phyloP scores from a whole-genome alignment of 164 flowering plant genomes.

The Saururus chinensis region DNA sequence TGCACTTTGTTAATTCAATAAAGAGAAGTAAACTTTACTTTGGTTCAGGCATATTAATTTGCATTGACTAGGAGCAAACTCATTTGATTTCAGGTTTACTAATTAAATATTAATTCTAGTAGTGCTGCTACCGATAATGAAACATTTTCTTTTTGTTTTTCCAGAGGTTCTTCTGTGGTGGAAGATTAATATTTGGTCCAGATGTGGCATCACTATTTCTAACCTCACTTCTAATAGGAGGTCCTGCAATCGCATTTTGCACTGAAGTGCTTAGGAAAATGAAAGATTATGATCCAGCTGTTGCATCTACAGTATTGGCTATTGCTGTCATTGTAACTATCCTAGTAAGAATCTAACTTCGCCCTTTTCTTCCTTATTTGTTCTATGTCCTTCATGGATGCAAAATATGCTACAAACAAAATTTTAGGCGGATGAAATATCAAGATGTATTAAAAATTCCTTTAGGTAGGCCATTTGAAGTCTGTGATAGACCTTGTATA shows the following conservation, averaged over 20 bases:
- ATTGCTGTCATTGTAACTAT: conserved; percentile 40
- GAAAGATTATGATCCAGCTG: background rate
- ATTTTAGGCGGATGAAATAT: too few species aligned
- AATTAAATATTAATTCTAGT: background rate
- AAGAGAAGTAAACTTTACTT: too few species aligned
- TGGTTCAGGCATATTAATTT: too few species aligned
- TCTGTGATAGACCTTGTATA: too few species aligned
- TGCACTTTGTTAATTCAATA: too few species aligned
- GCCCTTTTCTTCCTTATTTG: too few species aligned
- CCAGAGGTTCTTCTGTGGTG: conserved; percentile 83
- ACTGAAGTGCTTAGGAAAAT: conserved; percentile 28
- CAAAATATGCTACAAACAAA: background rate
- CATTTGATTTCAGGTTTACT: background rate
- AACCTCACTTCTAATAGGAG: conserved; percentile 52
- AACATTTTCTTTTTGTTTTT: conserved; percentile 4
- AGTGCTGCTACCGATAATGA: background rate
- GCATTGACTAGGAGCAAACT: background rate
- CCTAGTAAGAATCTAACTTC: conserved; percentile 34
- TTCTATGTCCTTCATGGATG: background rate
- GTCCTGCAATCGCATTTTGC: conserved; percentile 67
- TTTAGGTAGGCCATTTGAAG: too few species aligned
- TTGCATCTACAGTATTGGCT: conserved; percentile 30
- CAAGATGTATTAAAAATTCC: too few species aligned
- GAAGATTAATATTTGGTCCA: conserved; percentile 88
- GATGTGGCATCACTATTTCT: conserved; percentile 64